Evolutionary conservation across 2,329 filamentous ascomycete genomes (phyloP).

Genomic region (Erysiphe pulchra): DNA sequence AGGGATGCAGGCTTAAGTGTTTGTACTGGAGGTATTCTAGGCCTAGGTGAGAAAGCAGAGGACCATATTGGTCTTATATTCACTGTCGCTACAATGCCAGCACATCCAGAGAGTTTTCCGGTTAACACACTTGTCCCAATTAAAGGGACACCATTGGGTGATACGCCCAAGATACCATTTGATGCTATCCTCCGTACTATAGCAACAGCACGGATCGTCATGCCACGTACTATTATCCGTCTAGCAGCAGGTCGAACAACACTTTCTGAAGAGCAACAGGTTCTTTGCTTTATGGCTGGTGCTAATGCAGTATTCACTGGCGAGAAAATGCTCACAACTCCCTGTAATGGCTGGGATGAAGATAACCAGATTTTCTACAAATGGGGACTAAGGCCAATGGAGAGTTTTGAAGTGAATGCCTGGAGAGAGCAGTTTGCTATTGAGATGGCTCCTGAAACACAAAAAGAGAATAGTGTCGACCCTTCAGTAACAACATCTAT

Average conservation of each 20-base stretch:
- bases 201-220: slow-evolving; percentile 56
- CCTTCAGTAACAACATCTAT: neutral
- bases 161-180: slow-evolving; percentile 47
- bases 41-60: slow-evolving; percentile 50
- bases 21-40: slow-evolving; percentile 72
- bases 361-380: slow-evolving; percentile 60
- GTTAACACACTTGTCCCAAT: slow-evolving; percentile 82
- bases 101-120: slow-evolving; percentile 73
- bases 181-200: slow-evolving; percentile 60
- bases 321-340: slow-evolving; percentile 86
- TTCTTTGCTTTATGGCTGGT: slow-evolving; percentile 69
- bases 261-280: slow-evolving; percentile 71
- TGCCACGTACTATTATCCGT: slow-evolving; percentile 67
- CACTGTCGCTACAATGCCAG: slow-evolving; percentile 55
- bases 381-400: slow-evolving; percentile 65
- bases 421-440: slow-evolving; percentile 6
- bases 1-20: slow-evolving; percentile 72
- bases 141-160: slow-evolving; percentile 64
- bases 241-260: slow-evolving; percentile 66
- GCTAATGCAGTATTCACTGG: slow-evolving; percentile 90
- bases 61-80: slow-evolving; percentile 67
- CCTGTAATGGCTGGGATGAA: slow-evolving; percentile 77
- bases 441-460: slow-evolving; percentile 3
- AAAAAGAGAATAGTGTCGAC: slow-evolving; percentile 1
- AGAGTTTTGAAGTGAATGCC: slow-evolving; percentile 13